Evolutionary conservation across 306 rosid species (phyloP).

Genomic region (Trifolium repens): DNA sequence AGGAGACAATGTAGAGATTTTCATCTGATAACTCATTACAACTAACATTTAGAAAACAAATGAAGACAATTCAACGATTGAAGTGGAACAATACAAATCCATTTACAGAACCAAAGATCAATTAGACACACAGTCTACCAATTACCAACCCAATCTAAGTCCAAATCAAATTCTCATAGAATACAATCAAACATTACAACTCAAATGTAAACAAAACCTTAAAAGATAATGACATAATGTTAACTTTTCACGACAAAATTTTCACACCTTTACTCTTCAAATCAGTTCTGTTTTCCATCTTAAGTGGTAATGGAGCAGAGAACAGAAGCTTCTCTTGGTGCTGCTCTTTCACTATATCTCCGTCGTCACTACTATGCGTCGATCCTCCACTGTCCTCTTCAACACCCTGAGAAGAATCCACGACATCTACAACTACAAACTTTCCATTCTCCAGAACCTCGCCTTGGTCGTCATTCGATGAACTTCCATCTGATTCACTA

Average conservation of each 20-base stretch:
- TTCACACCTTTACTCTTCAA: conserved; percentile 54
- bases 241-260: conserved; percentile 46
- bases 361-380: conserved; percentile 56
- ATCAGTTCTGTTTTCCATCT: conserved; percentile 77
- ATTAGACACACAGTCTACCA: conserved; percentile 37
- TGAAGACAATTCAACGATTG: conserved; percentile 13
- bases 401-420: conserved; percentile 51
- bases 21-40: neutral
- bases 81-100: conserved; percentile 36
- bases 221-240: conserved; percentile 25
- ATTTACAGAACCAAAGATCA: conserved; percentile 35
- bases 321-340: conserved; percentile 51
- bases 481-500: conserved; percentile 51
- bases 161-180: conserved; percentile 37
- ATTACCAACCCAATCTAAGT: conserved; percentile 32
- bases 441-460: conserved; percentile 51
- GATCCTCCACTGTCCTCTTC: conserved; percentile 55
- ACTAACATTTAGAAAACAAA: conserved; percentile 26
- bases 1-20: neutral
- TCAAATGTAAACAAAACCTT: conserved; percentile 36
- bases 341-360: conserved; percentile 41
- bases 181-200: conserved; percentile 38
- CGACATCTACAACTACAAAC: conserved; percentile 58
- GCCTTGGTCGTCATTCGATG: conserved; percentile 67
- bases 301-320: conserved; percentile 79